A percentile compares a stretch with the other conserved stretches of the same genome.
These are phyloP conservation scores for Phytophthora citrophthora DNA, from an alignment of 352 stramenopile species.

Conservation along the genomic window DNA sequence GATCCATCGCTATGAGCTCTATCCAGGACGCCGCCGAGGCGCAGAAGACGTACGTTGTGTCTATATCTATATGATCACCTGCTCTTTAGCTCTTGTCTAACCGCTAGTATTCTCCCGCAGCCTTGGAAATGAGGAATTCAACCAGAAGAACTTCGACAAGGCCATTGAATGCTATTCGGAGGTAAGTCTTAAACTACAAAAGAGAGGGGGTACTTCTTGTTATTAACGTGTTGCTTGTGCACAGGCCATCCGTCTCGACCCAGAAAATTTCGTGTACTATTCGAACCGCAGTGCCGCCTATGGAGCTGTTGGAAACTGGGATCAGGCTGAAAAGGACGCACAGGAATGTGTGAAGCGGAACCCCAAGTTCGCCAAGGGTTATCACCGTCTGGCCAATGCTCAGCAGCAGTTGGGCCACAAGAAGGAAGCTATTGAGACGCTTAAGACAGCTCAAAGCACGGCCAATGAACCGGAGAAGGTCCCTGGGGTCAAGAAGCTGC, in stretches of 20 bases:
- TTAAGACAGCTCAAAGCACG: slow-evolving; percentile 41
- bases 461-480: slow-evolving; percentile 58
- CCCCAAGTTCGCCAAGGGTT: slow-evolving; percentile 77
- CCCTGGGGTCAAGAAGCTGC: slow-evolving; percentile 78
- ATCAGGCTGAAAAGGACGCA: slow-evolving; percentile 70
- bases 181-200: slow-evolving; percentile 28
- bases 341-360: slow-evolving; percentile 79
- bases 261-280: slow-evolving; percentile 86
- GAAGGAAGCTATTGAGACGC: slow-evolving; percentile 72
- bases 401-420: slow-evolving; percentile 80
- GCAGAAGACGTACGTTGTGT: slow-evolving; percentile 64
- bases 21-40: slow-evolving; percentile 58
- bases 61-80: too few relatives aligned
- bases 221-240: not conserved
- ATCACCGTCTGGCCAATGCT: slow-evolving; percentile 81
- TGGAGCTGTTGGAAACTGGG: slow-evolving; percentile 72
- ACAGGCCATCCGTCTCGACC: slow-evolving; percentile 78
- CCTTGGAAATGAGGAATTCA: slow-evolving; percentile 88
- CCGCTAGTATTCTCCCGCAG: slow-evolving; percentile 23
- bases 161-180: slow-evolving; percentile 82
- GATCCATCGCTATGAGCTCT: slow-evolving; percentile 41
- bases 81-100: not conserved
- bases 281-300: slow-evolving; percentile 83
- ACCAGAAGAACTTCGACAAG: slow-evolving; percentile 86
- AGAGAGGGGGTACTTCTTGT: not conserved